These are phyloP conservation scores for Davidsoniella virescens DNA, from an alignment of 2,329 filamentous ascomycete genomes.

Conservation along the genomic window DNA sequence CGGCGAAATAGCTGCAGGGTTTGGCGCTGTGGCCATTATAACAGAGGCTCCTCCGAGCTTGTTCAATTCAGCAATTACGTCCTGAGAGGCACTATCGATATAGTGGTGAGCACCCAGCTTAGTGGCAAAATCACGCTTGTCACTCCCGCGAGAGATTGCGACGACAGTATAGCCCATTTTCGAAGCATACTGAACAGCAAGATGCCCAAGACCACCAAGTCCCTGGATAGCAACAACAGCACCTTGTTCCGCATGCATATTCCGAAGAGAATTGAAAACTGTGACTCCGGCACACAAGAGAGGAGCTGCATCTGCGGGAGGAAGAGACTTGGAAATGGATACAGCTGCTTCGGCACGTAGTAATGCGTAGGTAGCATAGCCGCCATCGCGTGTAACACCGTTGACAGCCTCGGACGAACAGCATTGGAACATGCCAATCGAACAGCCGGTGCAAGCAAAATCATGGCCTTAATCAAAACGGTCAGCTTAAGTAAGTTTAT, in stretches of 20 bases:
- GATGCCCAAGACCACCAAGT: conserved; percentile 59
- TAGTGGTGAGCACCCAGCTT: conserved; percentile 29
- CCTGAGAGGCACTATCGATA: conserved; percentile 34
- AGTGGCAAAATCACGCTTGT: conserved; percentile 51
- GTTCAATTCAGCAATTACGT: conserved; percentile 31
- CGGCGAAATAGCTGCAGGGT: conserved; percentile 34
- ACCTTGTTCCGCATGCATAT: conserved; percentile 35
- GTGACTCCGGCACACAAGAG: conserved; percentile 51
- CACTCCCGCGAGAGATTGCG: conserved; percentile 48
- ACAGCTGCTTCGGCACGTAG: conserved; percentile 45
- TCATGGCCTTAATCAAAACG: conserved; percentile 30
- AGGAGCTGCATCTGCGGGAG: conserved; percentile 38
- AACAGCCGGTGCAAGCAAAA: conserved; percentile 43
- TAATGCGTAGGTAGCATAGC: conserved; percentile 48
- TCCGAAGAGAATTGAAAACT: conserved; percentile 42
- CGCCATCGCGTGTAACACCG: conserved; percentile 49
- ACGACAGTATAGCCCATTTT: conserved; percentile 63
- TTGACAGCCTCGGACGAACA: conserved; percentile 48
- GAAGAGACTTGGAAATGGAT: conserved; percentile 34
- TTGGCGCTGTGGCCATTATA: conserved; percentile 48
- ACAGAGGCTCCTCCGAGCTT: conserved; percentile 45
- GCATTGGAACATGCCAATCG: conserved; percentile 48
- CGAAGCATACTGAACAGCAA: conserved; percentile 59
- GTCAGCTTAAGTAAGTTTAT: background rate
- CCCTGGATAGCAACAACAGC: conserved; percentile 46